Base-by-base conservation (phyloP, 345 rosid species). In the Bruguiera sexangula region DNA sequence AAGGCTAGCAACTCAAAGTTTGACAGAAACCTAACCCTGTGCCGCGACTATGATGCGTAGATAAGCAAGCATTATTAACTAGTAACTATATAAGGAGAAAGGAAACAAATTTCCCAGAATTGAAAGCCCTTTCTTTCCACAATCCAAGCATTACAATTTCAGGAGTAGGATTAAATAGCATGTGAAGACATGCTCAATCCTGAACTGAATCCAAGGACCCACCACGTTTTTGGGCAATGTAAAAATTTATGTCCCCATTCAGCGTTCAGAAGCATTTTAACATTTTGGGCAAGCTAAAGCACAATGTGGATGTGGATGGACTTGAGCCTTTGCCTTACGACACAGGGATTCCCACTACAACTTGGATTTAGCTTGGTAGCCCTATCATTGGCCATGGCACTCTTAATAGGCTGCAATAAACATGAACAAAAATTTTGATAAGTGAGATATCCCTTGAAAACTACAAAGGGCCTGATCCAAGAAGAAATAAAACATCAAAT, bases 201-300 rank as follows among this genome's bases (percentile, higher is more conserved):
- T 59, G 69, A 71, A 74, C 36, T 62, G 68, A 55, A 72, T 64
- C 34, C 36, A 50, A 32, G 53, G 32, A 0, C n/a, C 51, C 70
- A 36, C 36, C 62, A 63, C 7, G 51, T 46, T 61, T 32, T 53
- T 26, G 52, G 48, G 68, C 57, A 76, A 73, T 51, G 63, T 29
- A 69, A 56, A 32, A 20, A 27, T 57, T 67, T 55, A 20, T 61
- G 58, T 69, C 68, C 67, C 65, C 73, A 50, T 53, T 22, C 72
- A 70, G 30, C 52, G 56, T 65, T 64, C 48, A 63, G 32, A 68
- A 77, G 62, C 64, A 70, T 68, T 50, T 32, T 55, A 73, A 69
- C 64, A 71, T 72, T 75, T 77, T 65, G 34, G 75, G 66, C 55
- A 60, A 58, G 76, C 63, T 67, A 72, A 72, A 65, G 39, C 78